These are phyloP conservation scores for Saturnispora dispora DNA, from an alignment of 805 yeast species.

Conservation along the genomic window DNA sequence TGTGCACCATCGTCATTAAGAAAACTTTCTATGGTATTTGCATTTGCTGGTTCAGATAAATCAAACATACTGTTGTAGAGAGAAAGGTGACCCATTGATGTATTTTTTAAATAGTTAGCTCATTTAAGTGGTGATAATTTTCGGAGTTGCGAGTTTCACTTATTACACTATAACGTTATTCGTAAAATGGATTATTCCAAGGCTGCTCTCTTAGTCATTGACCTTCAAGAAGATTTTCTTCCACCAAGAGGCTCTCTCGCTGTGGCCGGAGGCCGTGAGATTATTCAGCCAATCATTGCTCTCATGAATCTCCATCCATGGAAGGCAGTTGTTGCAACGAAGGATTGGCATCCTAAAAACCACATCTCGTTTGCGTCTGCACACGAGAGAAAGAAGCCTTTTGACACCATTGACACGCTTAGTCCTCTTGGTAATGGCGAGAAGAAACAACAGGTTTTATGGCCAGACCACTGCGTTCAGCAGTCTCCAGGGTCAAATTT, in stretches of 20 bases:
- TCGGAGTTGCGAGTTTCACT: not conserved
- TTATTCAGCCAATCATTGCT: slow-evolving; percentile 44
- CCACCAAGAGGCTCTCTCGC: slow-evolving; percentile 75
- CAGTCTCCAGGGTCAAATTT: slow-evolving; percentile 56
- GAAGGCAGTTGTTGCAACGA: slow-evolving; percentile 60
- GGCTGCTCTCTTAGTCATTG: slow-evolving; percentile 65
- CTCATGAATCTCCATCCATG: slow-evolving; percentile 41
- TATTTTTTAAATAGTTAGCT: too few species aligned
- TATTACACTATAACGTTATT: not conserved
- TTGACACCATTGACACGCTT: slow-evolving; percentile 35
- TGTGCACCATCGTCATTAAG: too few species aligned
- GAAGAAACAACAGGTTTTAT: slow-evolving; percentile 40
- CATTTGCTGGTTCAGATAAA: too few species aligned
- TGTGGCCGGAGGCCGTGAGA: slow-evolving; percentile 51
- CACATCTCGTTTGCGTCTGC: slow-evolving; percentile 79
- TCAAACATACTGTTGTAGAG: too few species aligned
- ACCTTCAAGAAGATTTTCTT: slow-evolving; percentile 79
- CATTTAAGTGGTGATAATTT: not conserved
- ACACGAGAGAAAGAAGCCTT: slow-evolving; percentile 43
- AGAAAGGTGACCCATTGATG: too few species aligned
- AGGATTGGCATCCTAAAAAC: slow-evolving; percentile 80
- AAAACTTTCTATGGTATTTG: too few species aligned
- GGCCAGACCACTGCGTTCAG: slow-evolving; percentile 93
- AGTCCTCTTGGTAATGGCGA: slow-evolving; percentile 38
- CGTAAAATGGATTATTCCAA: slow-evolving; percentile 7